Conservation (phyloP, 78 protist species). For the Dictyostelium capitatum region DNA sequence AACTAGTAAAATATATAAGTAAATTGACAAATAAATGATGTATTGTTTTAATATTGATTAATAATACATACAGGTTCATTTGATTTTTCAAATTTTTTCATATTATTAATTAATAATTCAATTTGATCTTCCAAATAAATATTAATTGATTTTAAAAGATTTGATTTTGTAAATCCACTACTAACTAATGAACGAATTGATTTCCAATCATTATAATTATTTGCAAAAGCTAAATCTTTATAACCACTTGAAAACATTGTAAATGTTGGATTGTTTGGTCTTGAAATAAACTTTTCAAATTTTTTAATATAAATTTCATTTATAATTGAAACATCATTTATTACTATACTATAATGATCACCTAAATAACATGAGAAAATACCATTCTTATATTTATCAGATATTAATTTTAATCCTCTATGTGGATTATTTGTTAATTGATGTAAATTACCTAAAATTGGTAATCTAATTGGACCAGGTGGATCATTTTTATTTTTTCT, state of each 20-base stretch:
- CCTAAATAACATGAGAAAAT: no score
- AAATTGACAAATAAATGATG: no score
- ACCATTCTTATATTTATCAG: slow-evolving; percentile 20
- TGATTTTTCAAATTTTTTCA: neutral
- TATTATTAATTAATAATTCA: neutral
- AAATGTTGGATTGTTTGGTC: slow-evolving; percentile 21
- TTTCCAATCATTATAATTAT: slow-evolving; percentile 18
- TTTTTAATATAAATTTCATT: slow-evolving; percentile 44
- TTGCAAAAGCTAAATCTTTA: neutral
- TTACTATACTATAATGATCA: no score
- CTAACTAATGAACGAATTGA: neutral
- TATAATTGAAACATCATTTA: no score
- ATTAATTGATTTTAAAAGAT: neutral
- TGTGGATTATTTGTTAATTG: slow-evolving; percentile 5
- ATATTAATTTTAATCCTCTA: neutral
- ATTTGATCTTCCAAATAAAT: slow-evolving; percentile 30
- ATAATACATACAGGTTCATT: slow-evolving; percentile 22
- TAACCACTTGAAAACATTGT: neutral
- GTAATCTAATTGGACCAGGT: slow-evolving; percentile 32
- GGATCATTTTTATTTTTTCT: slow-evolving; percentile 12
- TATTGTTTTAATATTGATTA: no score
- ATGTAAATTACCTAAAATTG: slow-evolving; percentile 17
- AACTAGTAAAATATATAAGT: no score
- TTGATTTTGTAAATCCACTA: neutral
- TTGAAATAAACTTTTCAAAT: neutral